phyloP scores from a whole-genome alignment of 345 rosid species.

The Capsella bursapastoris region DNA sequence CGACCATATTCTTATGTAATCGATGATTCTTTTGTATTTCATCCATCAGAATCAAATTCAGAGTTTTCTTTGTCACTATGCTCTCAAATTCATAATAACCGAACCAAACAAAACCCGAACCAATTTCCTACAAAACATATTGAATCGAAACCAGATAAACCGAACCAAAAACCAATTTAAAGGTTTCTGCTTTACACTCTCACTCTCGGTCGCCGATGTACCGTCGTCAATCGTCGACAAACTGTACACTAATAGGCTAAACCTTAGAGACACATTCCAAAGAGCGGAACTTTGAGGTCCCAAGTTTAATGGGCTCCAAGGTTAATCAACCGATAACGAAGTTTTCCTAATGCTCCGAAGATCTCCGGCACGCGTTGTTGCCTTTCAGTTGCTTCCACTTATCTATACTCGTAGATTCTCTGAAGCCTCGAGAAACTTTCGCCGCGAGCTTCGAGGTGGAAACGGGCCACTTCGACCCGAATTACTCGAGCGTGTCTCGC shows the following conservation, averaged over 20 bases:
- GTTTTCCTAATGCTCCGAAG: conserved; percentile 48
- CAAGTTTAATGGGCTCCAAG: conserved; percentile 20
- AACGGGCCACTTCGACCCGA: conserved; percentile 61
- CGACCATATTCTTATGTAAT: conserved; percentile 22
- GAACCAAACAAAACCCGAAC: not conserved
- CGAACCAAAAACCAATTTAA: not conserved
- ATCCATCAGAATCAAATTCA: conserved; percentile 17
- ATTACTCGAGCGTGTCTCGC: conserved; percentile 67
- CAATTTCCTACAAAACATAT: no score
- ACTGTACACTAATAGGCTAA: not conserved
- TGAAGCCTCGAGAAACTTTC: conserved; percentile 46
- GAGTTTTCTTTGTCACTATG: conserved; percentile 3
- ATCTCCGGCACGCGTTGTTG: conserved; percentile 39
- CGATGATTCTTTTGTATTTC: conserved; percentile 28
- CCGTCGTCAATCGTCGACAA: conserved; percentile 30
- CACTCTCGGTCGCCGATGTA: conserved; percentile 29
- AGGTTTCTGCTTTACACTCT: conserved; percentile 23
- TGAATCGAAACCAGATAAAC: not conserved
- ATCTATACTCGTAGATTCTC: conserved; percentile 40
- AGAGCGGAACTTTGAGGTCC: not conserved
- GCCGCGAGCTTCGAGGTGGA: conserved; percentile 68
- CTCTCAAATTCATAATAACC: conserved; percentile 3
- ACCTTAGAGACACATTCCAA: not conserved
- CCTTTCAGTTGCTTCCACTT: conserved; percentile 43
- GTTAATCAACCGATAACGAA: conserved; percentile 19